Percentiles rank a stretch among this genome's conserved stretches.
Evolutionary conservation across 2,329 filamentous ascomycete species (phyloP).

Genomic region (Pseudogymnoascus sp.): DNA sequence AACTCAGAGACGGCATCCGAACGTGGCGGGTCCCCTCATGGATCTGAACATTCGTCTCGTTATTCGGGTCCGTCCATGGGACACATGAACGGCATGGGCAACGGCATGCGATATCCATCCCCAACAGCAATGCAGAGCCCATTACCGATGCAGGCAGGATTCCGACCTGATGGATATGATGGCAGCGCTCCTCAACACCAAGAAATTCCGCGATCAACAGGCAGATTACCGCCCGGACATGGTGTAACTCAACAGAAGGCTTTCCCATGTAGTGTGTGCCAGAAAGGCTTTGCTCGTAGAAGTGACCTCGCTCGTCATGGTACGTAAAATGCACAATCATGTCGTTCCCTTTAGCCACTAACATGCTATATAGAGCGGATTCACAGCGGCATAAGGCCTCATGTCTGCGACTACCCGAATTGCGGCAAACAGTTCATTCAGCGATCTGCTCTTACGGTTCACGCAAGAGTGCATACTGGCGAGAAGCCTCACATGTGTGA

Average conservation of each 20-base stretch:
- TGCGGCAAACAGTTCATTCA: constrained; percentile 98
- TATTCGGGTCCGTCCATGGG: constrained; percentile 28
- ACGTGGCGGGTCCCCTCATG: constrained; percentile 28
- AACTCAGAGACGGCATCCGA: constrained; percentile 29
- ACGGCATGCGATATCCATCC: constrained; percentile 28
- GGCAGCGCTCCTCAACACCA: constrained; percentile 24
- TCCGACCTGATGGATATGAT: constrained; percentile 25
- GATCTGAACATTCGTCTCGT: constrained; percentile 28
- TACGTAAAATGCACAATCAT: constrained; percentile 39
- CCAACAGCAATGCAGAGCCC: constrained; percentile 29
- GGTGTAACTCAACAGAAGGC: constrained; percentile 45
- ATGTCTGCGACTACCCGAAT: constrained; percentile 80
- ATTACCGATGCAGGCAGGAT: constrained; percentile 29
- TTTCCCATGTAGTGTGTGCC: constrained; percentile 83
- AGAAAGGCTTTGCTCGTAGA: constrained; percentile 83
- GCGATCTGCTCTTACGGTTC: constrained; percentile 87
- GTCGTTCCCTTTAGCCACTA: neutral
- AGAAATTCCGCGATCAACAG: constrained; percentile 17
- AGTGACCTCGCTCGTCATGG: constrained; percentile 93
- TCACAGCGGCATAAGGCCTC: constrained; percentile 82
- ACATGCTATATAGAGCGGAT: constrained; percentile 64
- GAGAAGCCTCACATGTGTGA: constrained; percentile 99
- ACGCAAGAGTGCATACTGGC: constrained; percentile 90
- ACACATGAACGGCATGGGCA: constrained; percentile 24
- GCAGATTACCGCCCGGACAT: constrained; percentile 18